phyloP scores from a whole-genome alignment of 108 stramenopile genomes.

The Chaetoceros muelleri region DNA sequence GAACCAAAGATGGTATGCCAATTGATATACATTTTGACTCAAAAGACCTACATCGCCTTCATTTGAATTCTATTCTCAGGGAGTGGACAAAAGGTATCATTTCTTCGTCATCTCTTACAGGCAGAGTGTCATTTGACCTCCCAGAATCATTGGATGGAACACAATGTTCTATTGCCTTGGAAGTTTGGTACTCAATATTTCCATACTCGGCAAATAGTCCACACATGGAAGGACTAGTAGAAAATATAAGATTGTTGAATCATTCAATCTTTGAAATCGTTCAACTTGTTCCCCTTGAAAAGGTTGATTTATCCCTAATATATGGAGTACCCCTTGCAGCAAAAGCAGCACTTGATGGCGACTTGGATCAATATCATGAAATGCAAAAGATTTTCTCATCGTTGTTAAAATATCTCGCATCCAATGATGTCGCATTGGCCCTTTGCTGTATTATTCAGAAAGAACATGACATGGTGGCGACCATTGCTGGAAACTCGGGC shows the following conservation, averaged over 20 bases:
- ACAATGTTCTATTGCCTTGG: constrained; percentile 11
- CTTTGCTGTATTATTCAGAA: constrained; percentile 2
- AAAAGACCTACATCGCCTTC: background rate
- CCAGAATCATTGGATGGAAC: constrained; percentile 26
- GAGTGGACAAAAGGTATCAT: background rate
- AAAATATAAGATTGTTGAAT: constrained; percentile 11
- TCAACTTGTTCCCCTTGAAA: constrained; percentile 19
- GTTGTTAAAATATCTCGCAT: constrained; percentile 5
- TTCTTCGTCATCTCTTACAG: background rate
- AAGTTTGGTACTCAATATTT: constrained; percentile 10
- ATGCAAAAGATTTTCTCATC: constrained; percentile 10
- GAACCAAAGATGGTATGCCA: background rate
- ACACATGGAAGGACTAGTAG: background rate
- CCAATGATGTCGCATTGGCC: constrained; percentile 9
- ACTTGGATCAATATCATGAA: constrained; percentile 9
- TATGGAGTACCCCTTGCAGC: constrained; percentile 24
- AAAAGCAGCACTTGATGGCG: constrained; percentile 7
- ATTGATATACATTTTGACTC: background rate
- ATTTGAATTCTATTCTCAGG: background rate
- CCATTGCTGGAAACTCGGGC: too few relatives aligned
- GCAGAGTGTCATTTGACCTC: constrained; percentile 6
- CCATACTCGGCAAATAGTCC: constrained; percentile 17
- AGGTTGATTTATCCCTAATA: constrained; percentile 22
- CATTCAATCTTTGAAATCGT: constrained; percentile 12
- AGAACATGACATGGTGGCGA: too few relatives aligned